Base-by-base conservation (phyloP, 176 grass and related monocot species). In the Phyllostachys edulis region DNA sequence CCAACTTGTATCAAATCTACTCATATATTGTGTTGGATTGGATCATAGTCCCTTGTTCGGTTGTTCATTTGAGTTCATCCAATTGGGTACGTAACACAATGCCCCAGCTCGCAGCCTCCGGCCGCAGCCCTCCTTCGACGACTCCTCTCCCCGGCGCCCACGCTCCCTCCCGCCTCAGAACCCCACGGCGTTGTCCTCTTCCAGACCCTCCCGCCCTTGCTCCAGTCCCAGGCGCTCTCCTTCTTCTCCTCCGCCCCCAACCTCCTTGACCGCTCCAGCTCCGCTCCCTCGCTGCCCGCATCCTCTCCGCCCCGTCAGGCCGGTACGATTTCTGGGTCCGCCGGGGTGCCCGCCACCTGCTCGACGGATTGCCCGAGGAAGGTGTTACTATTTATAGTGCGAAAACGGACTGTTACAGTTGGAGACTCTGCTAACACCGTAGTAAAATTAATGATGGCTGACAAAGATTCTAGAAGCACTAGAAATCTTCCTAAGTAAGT, bases 201-300 rank as follows among this genome's bases (percentile, higher is more conserved):
- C 49, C 88, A 89, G 71, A 88, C 81, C 15, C 88, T 94, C 47
- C 88, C 92, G 55, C 84, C 82, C 9, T 62, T 88, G 68, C 55
- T 92, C 75, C 90, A 97, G 71, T 92, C 81, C 21, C 90, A 91
- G 77, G 89, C 84, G 68, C 90, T 97, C 80, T 92, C 92, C 69
- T 97, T 97, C 84, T 81, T 94, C 57, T 77, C 86, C 45, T 75
- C 79, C 27, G 83, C 87, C 24, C 20, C 72, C 4, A 9, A 4
- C 56, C 88, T 82, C 44, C 87, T 97, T 14, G 73, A 92, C 23
- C 71, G 45, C 29, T 15, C 45, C 90, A 68, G 60, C 24, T 91
- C 27, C 86, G 71, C 21, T 71, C 81, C 10, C 83, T 97, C n/a
- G 69, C 86, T n/a, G 20, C 51, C 8, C 72, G 17, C 18, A 32